phyloP scores from a whole-genome alignment of 2,329 filamentous ascomycete genomes.

The Alternaria ventricosa region DNA sequence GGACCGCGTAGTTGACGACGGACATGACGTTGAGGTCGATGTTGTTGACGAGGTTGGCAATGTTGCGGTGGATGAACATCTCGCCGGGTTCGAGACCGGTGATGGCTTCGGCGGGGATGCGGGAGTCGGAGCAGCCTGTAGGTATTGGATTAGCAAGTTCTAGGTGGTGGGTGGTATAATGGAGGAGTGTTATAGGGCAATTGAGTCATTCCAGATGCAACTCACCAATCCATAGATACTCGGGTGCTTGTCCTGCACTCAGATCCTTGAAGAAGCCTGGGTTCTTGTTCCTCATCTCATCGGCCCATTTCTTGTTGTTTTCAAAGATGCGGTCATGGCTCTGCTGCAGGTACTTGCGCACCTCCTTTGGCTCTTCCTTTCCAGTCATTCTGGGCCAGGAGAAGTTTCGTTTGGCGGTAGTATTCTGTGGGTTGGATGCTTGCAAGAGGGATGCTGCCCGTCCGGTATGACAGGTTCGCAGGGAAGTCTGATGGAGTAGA shows the following conservation, averaged over 20 bases:
- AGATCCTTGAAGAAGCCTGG: constrained; percentile 71
- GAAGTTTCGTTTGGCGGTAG: constrained; percentile 9
- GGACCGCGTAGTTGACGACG: constrained; percentile 50
- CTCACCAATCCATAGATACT: constrained; percentile 65
- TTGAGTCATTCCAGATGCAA: neutral
- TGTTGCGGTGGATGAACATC: constrained; percentile 47
- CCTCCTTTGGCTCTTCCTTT: constrained; percentile 29
- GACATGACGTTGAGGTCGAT: constrained; percentile 52
- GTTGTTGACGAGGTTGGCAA: constrained; percentile 48
- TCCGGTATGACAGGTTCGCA: constrained; percentile 8
- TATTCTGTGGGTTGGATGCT: neutral
- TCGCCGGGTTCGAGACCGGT: constrained; percentile 47
- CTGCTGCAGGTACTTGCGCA: constrained; percentile 63
- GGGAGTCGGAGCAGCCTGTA: constrained; percentile 49
- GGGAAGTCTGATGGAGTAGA: neutral
- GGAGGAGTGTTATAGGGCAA: neutral
- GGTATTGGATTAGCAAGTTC: neutral
- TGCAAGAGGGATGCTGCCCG: neutral
- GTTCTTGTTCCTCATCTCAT: constrained; percentile 63
- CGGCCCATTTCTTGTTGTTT: constrained; percentile 71
- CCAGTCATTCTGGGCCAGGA: constrained; percentile 29
- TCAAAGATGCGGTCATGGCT: constrained; percentile 72
- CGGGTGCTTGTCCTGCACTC: constrained; percentile 68
- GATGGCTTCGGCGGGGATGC: constrained; percentile 51
- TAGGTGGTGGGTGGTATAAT: neutral